These are phyloP conservation scores for Leersia perrieri DNA, from an alignment of 176 grass and related monocot genomes.

Conservation along the genomic window DNA sequence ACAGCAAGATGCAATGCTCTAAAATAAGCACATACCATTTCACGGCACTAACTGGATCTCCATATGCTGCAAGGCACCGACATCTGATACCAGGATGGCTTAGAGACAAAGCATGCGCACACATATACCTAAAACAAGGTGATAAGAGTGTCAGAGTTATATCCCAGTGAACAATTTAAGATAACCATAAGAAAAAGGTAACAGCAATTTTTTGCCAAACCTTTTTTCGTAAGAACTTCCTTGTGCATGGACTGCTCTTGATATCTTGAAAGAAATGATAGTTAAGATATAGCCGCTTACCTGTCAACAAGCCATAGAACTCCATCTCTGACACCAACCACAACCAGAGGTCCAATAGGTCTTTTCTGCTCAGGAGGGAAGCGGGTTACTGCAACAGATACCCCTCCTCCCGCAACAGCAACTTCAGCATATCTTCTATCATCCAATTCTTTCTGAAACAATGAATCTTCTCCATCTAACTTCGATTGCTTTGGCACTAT, in stretches of 20 bases:
- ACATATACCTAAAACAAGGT: constrained; percentile 81
- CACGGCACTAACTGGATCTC: constrained; percentile 97
- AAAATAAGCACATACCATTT: constrained; percentile 71
- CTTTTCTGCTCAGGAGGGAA: constrained; percentile 94
- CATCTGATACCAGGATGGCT: constrained; percentile 99
- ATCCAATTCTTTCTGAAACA: constrained; percentile 83
- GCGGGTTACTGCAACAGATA: constrained; percentile 91
- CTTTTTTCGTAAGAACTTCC: neutral
- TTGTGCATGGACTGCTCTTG: constrained; percentile 14
- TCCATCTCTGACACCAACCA: constrained; percentile 96
- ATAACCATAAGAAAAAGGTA: neutral
- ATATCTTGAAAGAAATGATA: constrained; percentile 25
- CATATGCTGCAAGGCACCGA: constrained; percentile 94
- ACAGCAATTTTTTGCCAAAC: neutral
- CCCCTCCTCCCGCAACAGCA: constrained; percentile 96
- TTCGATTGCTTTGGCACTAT: constrained; percentile 89
- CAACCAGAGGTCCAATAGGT: constrained; percentile 91
- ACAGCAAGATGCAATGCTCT: constrained; percentile 15
- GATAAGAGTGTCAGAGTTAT: constrained; percentile 12
- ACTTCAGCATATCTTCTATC: constrained; percentile 91
- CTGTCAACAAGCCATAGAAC: constrained; percentile 97
- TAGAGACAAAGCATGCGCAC: constrained; percentile 95
- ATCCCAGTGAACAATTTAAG: constrained; percentile 15
- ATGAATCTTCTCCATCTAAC: constrained; percentile 70
- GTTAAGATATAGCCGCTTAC: constrained; percentile 43